A percentile compares a stretch with the other conserved stretches of the same genome.
These are phyloP conservation scores for Puccinia triticina DNA, from an alignment of 1,284 basidiomycete genomes.

Conservation along the genomic window DNA sequence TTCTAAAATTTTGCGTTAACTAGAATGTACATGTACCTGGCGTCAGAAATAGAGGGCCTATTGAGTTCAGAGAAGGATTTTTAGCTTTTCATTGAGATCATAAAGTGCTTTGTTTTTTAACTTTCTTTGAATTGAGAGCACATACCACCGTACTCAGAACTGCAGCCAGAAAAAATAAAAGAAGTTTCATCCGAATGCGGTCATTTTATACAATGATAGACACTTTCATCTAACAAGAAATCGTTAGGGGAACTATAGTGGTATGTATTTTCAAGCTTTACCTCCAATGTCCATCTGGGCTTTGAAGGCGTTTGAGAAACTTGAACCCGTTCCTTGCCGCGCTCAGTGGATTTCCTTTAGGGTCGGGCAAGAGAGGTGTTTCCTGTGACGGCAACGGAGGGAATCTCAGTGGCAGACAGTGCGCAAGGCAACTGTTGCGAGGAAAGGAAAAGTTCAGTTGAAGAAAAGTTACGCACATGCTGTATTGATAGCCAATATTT, in stretches of 20 bases:
- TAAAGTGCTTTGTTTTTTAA: too few relatives aligned
- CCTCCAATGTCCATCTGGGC: conserved; percentile 89
- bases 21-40: not conserved
- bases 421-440: too few relatives aligned
- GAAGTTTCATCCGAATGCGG: not conserved
- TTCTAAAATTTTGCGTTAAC: not conserved
- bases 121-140: conserved; percentile 60
- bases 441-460: too few relatives aligned
- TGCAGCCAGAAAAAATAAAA: not conserved
- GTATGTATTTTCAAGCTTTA: too few relatives aligned
- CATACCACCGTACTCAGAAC: conserved; percentile 60
- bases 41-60: conserved; percentile 52
- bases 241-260: too few relatives aligned
- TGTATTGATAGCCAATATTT: conserved; percentile 46
- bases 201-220: too few relatives aligned
- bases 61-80: not conserved
- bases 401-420: too few relatives aligned
- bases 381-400: conserved; percentile 7
- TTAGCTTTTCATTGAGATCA: too few relatives aligned
- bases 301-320: conserved; percentile 88
- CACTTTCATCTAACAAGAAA: too few relatives aligned
- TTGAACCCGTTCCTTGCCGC: conserved; percentile 66
- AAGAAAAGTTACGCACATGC: not conserved
- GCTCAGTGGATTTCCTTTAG: conserved; percentile 56
- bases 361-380: conserved; percentile 52